Evolutionary conservation across 352 stramenopile species (phyloP).

Genomic region (Saprolegnia parasitica): DNA sequence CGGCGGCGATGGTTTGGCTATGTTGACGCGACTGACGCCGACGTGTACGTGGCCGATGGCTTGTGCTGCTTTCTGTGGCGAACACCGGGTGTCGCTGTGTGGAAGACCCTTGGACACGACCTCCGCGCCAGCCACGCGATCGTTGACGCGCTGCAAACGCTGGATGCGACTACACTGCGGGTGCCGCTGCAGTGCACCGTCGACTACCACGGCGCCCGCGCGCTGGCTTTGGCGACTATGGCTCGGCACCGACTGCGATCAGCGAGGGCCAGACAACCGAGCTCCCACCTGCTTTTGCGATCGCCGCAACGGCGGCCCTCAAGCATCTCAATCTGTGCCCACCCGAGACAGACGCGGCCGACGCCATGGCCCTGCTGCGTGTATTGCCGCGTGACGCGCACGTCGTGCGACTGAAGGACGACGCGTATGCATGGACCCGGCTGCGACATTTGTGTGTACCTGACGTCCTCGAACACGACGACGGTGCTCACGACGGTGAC

Average conservation of each 20-base stretch:
- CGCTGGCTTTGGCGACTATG: constrained; percentile 36
- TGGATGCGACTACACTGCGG: constrained; percentile 29
- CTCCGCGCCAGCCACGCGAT: constrained; percentile 42
- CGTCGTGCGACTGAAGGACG: constrained; percentile 27
- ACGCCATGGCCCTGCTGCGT: background rate
- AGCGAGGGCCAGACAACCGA: background rate
- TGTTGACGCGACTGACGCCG: background rate
- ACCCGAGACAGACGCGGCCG: background rate
- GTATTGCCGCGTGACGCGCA: constrained; percentile 31
- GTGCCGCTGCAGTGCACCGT: constrained; percentile 56
- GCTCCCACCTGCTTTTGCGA: constrained; percentile 34
- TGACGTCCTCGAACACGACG: constrained; percentile 31
- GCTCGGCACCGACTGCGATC: constrained; percentile 21
- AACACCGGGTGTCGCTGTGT: background rate
- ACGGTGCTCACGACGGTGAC: constrained; percentile 18
- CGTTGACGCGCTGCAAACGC: constrained; percentile 29
- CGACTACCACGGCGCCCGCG: constrained; percentile 55
- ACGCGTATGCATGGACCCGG: constrained; percentile 33
- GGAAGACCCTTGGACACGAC: constrained; percentile 46
- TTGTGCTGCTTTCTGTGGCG: constrained; percentile 9
- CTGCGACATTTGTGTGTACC: constrained; percentile 38
- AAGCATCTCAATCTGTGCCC: constrained; percentile 35
- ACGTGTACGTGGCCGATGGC: constrained; percentile 5
- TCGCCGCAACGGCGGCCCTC: constrained; percentile 15
- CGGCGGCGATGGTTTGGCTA: background rate